Base-by-base conservation (phyloP, 2,329 filamentous ascomycete species). In the Kalmusia sp. region DNA sequence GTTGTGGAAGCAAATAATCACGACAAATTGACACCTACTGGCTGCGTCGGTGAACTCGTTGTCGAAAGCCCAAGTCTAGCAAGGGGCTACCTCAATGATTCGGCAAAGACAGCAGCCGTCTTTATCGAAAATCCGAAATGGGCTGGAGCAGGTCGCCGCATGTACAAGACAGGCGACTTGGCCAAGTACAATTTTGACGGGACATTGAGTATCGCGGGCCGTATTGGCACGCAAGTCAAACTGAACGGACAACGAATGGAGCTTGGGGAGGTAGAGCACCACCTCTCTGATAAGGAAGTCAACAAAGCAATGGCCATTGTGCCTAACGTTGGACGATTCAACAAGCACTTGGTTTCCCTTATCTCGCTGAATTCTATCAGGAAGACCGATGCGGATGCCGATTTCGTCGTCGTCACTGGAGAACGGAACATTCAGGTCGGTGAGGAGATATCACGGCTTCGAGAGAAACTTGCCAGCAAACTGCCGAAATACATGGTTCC, bases 101-200 rank as follows among this genome's bases (percentile, higher is more conserved):
- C 62, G 11, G 49, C 19, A 14, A 51, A 59, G 48, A 73, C 71
- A 1, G 37, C 45, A 17, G 54, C 49, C 3, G 52, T 54, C 0
- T 76, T 75, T 55, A 63, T 75, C 7, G 46, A 64, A 9, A 33
- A 12, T n/a, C 50, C 51, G 24, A 22, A 19, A 11, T 51, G 28
- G 50, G 34, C 21, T 14, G 21, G 24, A 24, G 28, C 34, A 28
- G 17, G 30, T 15, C 19, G 38, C n/a, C 22, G 48, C 2, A 30
- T 51, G 30, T 61, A 61, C 39, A 46, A 43, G 21, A 61, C 58
- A 0, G 58, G 58, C 3, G 58, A 61, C 30, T 31, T 56, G 9
- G 58, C 44, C 11, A 17, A 31, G 14, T 50, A 53, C 27, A 53
- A 38, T 15, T 24, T 33, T 4, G 54, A 59, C n/a, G 57, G 57